Conservation (phyloP, 768 basidiomycete genomes). For the Mycena floridula region DNA sequence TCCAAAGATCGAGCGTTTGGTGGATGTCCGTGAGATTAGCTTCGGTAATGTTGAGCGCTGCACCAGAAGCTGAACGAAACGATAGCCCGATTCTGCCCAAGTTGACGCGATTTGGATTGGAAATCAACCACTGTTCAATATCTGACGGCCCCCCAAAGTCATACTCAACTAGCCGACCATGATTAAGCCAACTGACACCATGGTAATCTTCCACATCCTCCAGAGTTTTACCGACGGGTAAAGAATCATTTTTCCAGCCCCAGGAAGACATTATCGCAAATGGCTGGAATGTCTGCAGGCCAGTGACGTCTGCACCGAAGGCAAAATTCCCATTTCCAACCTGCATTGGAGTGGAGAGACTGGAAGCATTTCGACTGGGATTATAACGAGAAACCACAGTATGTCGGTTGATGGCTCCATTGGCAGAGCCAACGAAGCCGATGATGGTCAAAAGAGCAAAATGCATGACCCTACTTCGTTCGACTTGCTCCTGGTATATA, state of each 20-base stretch:
- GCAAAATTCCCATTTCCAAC: slow-evolving; percentile 60
- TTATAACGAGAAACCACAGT: slow-evolving; percentile 43
- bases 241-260: slow-evolving; percentile 57
- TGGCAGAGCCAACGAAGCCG: background rate
- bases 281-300: slow-evolving; percentile 51
- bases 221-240: slow-evolving; percentile 36
- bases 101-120: slow-evolving; percentile 54
- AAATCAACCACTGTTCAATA: slow-evolving; percentile 49
- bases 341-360: slow-evolving; percentile 45
- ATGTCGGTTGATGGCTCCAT: slow-evolving; percentile 33
- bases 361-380: slow-evolving; percentile 42
- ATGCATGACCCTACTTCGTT: background rate
- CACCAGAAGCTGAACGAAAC: slow-evolving; percentile 26
- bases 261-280: slow-evolving; percentile 52
- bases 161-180: slow-evolving; percentile 43
- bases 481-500: no score
- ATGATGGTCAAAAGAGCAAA: background rate
- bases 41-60: slow-evolving; percentile 27
- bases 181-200: slow-evolving; percentile 45
- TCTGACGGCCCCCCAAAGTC: slow-evolving; percentile 40
- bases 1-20: slow-evolving; percentile 52
- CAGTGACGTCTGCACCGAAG: slow-evolving; percentile 52
- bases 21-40: slow-evolving; percentile 24
- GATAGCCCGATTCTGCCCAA: slow-evolving; percentile 44
- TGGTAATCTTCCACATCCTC: slow-evolving; percentile 39